Conservation (phyloP, 495 filamentous ascomycete genomes). For the Xylaria intraflava region DNA sequence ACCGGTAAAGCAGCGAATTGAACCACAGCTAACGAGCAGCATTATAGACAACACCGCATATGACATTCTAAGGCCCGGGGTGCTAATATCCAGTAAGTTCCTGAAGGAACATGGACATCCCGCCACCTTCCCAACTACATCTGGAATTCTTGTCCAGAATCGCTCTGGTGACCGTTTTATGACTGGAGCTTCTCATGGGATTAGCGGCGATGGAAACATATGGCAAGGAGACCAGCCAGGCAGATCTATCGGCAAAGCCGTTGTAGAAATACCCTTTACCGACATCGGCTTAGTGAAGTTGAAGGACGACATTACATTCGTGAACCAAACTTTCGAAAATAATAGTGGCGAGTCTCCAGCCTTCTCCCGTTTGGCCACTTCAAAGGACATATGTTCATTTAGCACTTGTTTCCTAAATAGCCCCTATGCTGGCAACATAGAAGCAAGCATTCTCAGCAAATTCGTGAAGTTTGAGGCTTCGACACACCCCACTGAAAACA, state of each 20-base stretch:
- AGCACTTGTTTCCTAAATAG: conserved; percentile 10
- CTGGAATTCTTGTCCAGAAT: conserved; percentile 5
- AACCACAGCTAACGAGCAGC: neutral
- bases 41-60: conserved; percentile 2
- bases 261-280: neutral
- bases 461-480: neutral
- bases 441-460: neutral
- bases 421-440: conserved; percentile 3
- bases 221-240: neutral
- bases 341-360: neutral
- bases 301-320: neutral
- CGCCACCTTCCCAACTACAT: neutral
- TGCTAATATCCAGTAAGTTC: conserved; percentile 4
- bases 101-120: neutral
- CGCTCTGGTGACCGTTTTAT: conserved; percentile 1
- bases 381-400: no score
- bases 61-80: conserved; percentile 4
- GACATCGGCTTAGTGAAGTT: conserved; percentile 2
- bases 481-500: neutral
- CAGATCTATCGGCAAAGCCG: neutral
- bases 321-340: neutral
- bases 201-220: neutral
- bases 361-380: neutral
- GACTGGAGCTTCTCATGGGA: conserved; percentile 6
- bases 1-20: neutral